A percentile compares a stretch with the other conserved stretches of the same genome.
Conservation (phyloP, 2,329 filamentous ascomycete species). For the Camillea tinctor region DNA sequence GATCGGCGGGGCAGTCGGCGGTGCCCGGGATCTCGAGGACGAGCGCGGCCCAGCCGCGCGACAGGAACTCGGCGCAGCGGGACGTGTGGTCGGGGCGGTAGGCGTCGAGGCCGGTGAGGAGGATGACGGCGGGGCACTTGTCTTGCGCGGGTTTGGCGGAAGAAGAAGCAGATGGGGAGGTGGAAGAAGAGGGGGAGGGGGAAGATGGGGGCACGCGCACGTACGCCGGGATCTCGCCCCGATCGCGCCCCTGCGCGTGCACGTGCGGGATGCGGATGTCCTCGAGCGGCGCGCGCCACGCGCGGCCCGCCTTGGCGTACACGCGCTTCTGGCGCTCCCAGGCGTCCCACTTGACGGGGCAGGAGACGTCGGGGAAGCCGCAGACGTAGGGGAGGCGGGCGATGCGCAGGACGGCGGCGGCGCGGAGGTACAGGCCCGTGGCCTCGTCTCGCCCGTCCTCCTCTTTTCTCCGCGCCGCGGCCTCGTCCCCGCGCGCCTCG, state of each 20-base stretch:
- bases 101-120: slow-evolving; percentile 62
- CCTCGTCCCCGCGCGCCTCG: slow-evolving; percentile 49
- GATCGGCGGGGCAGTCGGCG: slow-evolving; percentile 64
- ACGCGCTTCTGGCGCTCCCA: slow-evolving; percentile 65
- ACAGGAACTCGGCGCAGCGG: slow-evolving; percentile 60
- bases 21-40: slow-evolving; percentile 66
- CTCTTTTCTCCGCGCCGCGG: slow-evolving; percentile 32
- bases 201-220: slow-evolving; percentile 48
- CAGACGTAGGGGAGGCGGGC: slow-evolving; percentile 64
- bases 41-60: slow-evolving; percentile 61
- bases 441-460: slow-evolving; percentile 44
- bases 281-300: slow-evolving; percentile 56
- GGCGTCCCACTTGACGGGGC: slow-evolving; percentile 55
- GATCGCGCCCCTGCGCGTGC: slow-evolving; percentile 49
- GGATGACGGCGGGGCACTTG: slow-evolving; percentile 49
- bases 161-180: no score
- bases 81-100: slow-evolving; percentile 63
- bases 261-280: slow-evolving; percentile 63
- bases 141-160: no score
- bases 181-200: no score
- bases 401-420: slow-evolving; percentile 71
- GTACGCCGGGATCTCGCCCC: slow-evolving; percentile 60
- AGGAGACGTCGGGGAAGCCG: slow-evolving; percentile 37
- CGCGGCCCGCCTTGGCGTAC: slow-evolving; percentile 55
- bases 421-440: slow-evolving; percentile 66